Conservation (phyloP, 1,139 yeast species). For the Yamadazyma sp. region DNA sequence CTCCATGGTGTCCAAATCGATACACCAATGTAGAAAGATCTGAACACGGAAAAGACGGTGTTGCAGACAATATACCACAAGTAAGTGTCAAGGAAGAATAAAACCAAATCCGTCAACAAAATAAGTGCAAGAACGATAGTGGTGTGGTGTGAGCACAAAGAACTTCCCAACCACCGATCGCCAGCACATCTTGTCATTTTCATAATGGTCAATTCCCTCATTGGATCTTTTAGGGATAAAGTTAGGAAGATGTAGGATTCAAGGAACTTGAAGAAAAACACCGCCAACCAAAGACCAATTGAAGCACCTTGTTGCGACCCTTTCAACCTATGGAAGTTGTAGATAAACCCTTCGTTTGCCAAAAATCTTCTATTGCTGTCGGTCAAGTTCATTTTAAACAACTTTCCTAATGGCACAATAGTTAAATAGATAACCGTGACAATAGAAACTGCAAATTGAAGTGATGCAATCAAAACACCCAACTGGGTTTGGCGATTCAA, state of each 20-base stretch:
- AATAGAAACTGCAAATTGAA: conserved; percentile 47
- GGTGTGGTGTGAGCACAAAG: conserved; percentile 42
- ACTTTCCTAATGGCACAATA: conserved; percentile 42
- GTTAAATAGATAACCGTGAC: conserved; percentile 45
- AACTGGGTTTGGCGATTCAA: conserved; percentile 23
- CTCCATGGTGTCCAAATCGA: conserved; percentile 63
- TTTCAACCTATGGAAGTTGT: conserved; percentile 32
- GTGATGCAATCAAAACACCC: conserved; percentile 37
- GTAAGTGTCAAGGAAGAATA: conserved; percentile 55
- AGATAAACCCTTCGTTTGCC: conserved; percentile 37
- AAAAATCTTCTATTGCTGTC: conserved; percentile 25
- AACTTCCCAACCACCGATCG: conserved; percentile 41
- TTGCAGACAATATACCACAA: conserved; percentile 59
- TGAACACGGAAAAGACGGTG: conserved; percentile 47
- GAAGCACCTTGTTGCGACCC: conserved; percentile 45
- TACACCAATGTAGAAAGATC: conserved; percentile 50
- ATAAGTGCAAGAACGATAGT: conserved; percentile 37
- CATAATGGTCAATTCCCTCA: conserved; percentile 47
- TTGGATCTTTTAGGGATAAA: conserved; percentile 47
- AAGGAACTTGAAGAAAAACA: conserved; percentile 45
- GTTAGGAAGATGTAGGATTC: conserved; percentile 55
- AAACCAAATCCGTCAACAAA: conserved; percentile 41
- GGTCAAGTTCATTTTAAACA: conserved; percentile 26
- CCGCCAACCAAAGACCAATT: conserved; percentile 45
- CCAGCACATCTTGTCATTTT: conserved; percentile 41